Evolutionary conservation across 2,329 filamentous ascomycete genomes (phyloP).

Genomic region (Cladophialophora yegresii): DNA sequence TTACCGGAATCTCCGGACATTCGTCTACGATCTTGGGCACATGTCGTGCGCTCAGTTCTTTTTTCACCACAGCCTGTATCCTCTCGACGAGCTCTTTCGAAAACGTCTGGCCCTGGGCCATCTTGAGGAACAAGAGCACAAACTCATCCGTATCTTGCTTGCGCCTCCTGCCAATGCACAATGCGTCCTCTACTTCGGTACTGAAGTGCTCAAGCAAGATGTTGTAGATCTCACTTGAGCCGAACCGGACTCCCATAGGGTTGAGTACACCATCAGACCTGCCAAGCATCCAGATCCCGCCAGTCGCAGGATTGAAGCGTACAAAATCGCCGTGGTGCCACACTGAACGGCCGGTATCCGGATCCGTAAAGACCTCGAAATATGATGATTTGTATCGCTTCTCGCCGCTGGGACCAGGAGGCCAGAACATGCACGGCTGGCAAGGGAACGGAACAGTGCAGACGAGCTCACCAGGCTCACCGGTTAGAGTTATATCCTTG

Average conservation of each 20-base stretch:
- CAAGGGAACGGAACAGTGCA: conserved; percentile 85
- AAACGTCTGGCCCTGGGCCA: conserved; percentile 62
- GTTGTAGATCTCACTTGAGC: conserved; percentile 94
- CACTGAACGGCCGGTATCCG: conserved; percentile 47
- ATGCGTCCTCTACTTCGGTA: conserved; percentile 74
- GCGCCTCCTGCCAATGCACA: conserved; percentile 78
- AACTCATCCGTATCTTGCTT: conserved; percentile 77
- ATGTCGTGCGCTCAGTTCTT: conserved; percentile 82
- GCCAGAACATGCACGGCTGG: conserved; percentile 86
- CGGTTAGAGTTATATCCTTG: conserved; percentile 59
- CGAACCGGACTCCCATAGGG: conserved; percentile 86
- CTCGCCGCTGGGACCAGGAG: conserved; percentile 63
- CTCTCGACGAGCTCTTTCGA: conserved; percentile 59
- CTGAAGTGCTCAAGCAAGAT: conserved; percentile 83
- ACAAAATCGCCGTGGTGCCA: conserved; percentile 98
- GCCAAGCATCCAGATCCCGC: conserved; percentile 86
- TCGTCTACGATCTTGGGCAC: conserved; percentile 81
- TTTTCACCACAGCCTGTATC: conserved; percentile 70
- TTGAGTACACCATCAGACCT: conserved; percentile 92
- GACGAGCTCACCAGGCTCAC: conserved; percentile 81
- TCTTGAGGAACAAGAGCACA: conserved; percentile 84
- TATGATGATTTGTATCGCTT: conserved; percentile 82
- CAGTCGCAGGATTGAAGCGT: conserved; percentile 66
- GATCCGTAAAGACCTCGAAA: conserved; percentile 73
- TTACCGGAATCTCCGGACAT: conserved; percentile 84